Evolutionary conservation across 2,329 filamentous ascomycete genomes (phyloP).

Genomic region (Hypoxylon sp.): DNA sequence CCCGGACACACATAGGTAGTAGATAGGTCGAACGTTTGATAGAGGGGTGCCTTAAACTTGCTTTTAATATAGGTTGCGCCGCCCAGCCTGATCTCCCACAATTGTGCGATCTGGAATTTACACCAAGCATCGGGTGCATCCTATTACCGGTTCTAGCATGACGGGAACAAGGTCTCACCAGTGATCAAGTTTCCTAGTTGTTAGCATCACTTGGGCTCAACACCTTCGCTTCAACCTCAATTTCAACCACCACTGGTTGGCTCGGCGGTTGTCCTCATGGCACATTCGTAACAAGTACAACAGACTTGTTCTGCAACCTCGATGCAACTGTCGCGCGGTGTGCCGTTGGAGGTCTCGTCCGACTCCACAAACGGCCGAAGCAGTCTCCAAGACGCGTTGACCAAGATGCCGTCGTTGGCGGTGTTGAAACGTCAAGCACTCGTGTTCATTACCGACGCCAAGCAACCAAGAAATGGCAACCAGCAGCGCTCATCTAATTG

Average conservation of each 20-base stretch:
- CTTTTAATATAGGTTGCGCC: slow-evolving; percentile 38
- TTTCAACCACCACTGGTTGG: slow-evolving; percentile 19
- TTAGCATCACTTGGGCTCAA: slow-evolving; percentile 23
- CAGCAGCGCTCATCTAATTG: slow-evolving; percentile 34
- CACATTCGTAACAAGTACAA: slow-evolving; percentile 37
- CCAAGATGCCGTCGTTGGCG: slow-evolving; percentile 49
- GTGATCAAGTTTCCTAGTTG: slow-evolving; percentile 23
- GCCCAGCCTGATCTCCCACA: slow-evolving; percentile 35
- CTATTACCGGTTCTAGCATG: slow-evolving; percentile 38
- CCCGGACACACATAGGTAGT: slow-evolving; percentile 28
- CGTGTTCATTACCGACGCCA: slow-evolving; percentile 46
- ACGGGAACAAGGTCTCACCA: slow-evolving; percentile 43
- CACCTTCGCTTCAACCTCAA: slow-evolving; percentile 19
- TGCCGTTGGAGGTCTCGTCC: slow-evolving; percentile 39
- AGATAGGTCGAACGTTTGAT: slow-evolving; percentile 32
- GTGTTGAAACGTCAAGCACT: slow-evolving; percentile 48
- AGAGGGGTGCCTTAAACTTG: slow-evolving; percentile 23
- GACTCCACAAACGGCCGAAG: slow-evolving; percentile 35
- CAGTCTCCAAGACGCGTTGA: slow-evolving; percentile 30
- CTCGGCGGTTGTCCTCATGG: slow-evolving; percentile 34
- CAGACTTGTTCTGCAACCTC: slow-evolving; percentile 34
- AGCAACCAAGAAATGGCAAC: slow-evolving; percentile 38
- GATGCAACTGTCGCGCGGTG: slow-evolving; percentile 41
- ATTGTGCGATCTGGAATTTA: slow-evolving; percentile 45
- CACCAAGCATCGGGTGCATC: slow-evolving; percentile 31